Evolutionary conservation across 2,329 filamentous ascomycete species (phyloP).

Genomic region (Magnaporthales sp.): DNA sequence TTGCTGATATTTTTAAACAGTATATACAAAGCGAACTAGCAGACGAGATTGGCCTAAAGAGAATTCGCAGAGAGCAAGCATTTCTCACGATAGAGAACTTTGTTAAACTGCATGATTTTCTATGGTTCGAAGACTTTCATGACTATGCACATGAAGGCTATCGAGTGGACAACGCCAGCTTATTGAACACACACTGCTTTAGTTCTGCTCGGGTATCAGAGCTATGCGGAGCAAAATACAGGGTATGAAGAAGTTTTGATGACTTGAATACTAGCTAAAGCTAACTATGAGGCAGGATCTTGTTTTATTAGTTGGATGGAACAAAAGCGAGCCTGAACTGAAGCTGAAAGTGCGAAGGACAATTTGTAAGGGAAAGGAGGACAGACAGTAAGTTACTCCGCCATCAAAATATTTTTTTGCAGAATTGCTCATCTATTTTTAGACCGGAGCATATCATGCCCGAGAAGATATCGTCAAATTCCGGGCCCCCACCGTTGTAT

Average conservation of each 20-base stretch:
- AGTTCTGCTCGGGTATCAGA: slow-evolving; percentile 7
- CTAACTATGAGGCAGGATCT: not conserved
- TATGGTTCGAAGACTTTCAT: slow-evolving; percentile 9
- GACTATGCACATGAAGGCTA: slow-evolving; percentile 6
- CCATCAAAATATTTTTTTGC: not conserved
- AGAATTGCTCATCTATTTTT: slow-evolving; percentile 4
- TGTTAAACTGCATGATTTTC: slow-evolving; percentile 5
- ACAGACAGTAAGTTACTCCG: slow-evolving; percentile 6
- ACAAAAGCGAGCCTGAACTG: slow-evolving; percentile 6
- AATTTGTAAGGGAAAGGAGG: slow-evolving; percentile 6
- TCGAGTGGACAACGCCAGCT: slow-evolving; percentile 6
- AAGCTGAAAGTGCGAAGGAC: slow-evolving; percentile 8
- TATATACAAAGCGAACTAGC: slow-evolving; percentile 8
- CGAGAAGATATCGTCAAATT: slow-evolving; percentile 5
- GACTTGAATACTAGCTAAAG: not conserved
- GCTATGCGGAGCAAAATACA: slow-evolving; percentile 7
- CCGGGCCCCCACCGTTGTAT: slow-evolving; percentile 5
- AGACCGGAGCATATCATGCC: slow-evolving; percentile 6
- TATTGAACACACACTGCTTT: slow-evolving; percentile 8
- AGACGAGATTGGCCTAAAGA: slow-evolving; percentile 6
- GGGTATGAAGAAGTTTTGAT: slow-evolving; percentile 3
- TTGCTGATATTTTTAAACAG: slow-evolving; percentile 5
- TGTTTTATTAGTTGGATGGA: slow-evolving; percentile 7
- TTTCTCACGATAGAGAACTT: slow-evolving; percentile 9
- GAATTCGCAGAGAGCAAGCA: slow-evolving; percentile 5